Percentiles rank a stretch among this genome's conserved stretches.
phyloP scores from a whole-genome alignment of 768 basidiomycete species.

The Trametes elegans region DNA sequence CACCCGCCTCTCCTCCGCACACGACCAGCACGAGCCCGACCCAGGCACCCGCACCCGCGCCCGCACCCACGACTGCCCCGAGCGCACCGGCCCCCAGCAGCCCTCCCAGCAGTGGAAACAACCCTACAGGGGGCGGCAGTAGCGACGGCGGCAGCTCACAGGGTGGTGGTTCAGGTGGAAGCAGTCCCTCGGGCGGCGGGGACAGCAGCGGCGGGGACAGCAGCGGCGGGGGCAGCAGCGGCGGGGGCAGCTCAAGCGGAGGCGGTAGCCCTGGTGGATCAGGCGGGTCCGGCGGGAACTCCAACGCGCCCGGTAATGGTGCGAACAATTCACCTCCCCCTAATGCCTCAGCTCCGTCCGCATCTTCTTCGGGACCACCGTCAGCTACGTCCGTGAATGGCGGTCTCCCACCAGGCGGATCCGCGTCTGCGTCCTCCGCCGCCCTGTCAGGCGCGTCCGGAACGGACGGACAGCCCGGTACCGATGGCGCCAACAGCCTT shows the following conservation, averaged over 20 bases:
- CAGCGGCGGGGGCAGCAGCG: background rate
- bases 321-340: background rate
- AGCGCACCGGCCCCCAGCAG: constrained; percentile 6
- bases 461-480: background rate
- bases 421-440: background rate
- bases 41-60: background rate
- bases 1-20: background rate
- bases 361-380: background rate
- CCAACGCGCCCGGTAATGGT: background rate
- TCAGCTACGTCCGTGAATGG: background rate
- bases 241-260: constrained; percentile 1
- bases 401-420: background rate
- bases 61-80: background rate
- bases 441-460: background rate
- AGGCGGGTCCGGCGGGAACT: constrained; percentile 11
- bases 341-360: background rate
- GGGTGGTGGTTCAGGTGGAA: no score
- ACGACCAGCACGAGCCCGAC: constrained; percentile 5
- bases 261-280: background rate
- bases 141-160: no score
- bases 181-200: background rate
- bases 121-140: background rate
- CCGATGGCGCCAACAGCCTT: background rate
- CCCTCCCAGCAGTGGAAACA: constrained; percentile 1
- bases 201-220: background rate